Evolutionary conservation across 768 basidiomycete genomes (phyloP), one percentile per base, ranked within the genome.

Genomic region (Leccinum arenicola): DNA sequence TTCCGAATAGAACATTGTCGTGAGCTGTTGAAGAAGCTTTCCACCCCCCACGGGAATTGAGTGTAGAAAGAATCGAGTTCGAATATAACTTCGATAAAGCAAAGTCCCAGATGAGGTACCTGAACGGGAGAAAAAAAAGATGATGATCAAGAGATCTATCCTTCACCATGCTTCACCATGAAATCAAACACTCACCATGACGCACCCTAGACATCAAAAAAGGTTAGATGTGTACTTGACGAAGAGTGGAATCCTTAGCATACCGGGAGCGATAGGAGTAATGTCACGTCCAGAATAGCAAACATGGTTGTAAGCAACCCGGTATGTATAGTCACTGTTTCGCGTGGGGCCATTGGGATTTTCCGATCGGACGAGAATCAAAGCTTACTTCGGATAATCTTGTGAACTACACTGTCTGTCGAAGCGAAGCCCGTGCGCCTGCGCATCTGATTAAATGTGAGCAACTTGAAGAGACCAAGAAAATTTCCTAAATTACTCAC

Each of bases 391-490:
- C 77, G 65, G 53, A 81, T 80, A 54, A 82, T 77, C 51, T 67
- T 73, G 61, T 81, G 75, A 2, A 82, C 48, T 4, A 59, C 0
- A 45, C 51, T 50, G 7, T 82, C 78, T 1, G 80, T 79, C 8
- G 61, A 58, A 4, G 68, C 58, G 55, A 80, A 78, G 8, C 80
- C 80, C 0, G 78, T 80, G 61, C 75, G 77, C 57, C 77, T 73
- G 36, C 62, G 74, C 36, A 67, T 61, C 80, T 82, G 45, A 53
- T 31, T 10, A 15, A 9, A 48, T 1, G 11, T 21, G 40, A 38
- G 14, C n/a, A 29, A n/a, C n/a, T n/a, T n/a, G n/a, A n/a, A 4
- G 1, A 33, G 4, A n/a, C 19, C 43, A 17, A 43, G 19, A 43
- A 11, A 43, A 19, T 43, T 43, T 5, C 43, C n/a, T 19, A 43